Conservation (phyloP, 805 yeast species). For the Pichia insulana region DNA sequence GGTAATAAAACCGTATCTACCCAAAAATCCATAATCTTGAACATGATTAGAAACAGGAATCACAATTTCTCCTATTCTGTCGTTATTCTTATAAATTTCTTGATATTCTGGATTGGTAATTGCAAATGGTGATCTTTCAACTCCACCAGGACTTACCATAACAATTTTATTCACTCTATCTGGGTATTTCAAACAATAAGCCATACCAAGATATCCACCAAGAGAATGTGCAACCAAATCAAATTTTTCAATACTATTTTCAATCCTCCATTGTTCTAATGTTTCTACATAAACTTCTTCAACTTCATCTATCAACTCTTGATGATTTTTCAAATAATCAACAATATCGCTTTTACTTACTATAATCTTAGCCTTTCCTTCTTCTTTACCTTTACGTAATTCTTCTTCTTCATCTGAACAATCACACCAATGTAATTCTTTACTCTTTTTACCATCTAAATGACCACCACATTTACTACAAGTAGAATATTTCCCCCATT, state of each 20-base stretch:
- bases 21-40: conserved; percentile 35
- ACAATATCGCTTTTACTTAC: conserved; percentile 7
- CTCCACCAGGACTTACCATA: conserved; percentile 70
- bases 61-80: conserved; percentile 4
- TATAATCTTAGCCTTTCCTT: conserved; percentile 1
- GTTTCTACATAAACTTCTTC: conserved; percentile 51
- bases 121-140: conserved; percentile 60
- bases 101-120: conserved; percentile 33
- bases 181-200: conserved; percentile 55
- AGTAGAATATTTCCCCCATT: conserved; percentile 10
- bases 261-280: conserved; percentile 56
- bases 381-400: conserved; percentile 2
- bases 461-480: conserved; percentile 11
- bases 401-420: conserved; percentile 8
- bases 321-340: conserved; percentile 27
- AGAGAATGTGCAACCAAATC: conserved; percentile 70
- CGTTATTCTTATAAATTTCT: conserved; percentile 4
- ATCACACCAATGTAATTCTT: conserved; percentile 5
- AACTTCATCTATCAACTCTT: conserved; percentile 33
- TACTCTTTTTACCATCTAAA: conserved; percentile 11
- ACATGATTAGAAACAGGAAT: conserved; percentile 35
- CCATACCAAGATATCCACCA: conserved; percentile 60
- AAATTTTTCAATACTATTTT: conserved; percentile 40
- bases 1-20: conserved; percentile 37
- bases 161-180: conserved; percentile 43